Evolutionary conservation across 1,284 basidiomycete species (phyloP).

Genomic region (Wallemia hederae): DNA sequence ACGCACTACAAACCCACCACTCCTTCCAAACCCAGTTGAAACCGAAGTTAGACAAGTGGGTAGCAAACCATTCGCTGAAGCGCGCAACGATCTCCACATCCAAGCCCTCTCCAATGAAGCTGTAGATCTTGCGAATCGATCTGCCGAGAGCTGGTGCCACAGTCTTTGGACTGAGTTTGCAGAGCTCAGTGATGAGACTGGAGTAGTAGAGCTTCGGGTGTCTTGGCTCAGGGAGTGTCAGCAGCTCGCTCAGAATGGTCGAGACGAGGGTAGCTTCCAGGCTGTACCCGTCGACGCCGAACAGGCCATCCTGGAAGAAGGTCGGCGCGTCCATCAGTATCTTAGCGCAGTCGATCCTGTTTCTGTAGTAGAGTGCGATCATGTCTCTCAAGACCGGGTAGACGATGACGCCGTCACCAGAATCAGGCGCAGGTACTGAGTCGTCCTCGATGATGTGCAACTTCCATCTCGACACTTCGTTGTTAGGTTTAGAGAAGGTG

Average conservation of each 20-base stretch:
- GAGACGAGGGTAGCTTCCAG: constrained; percentile 1
- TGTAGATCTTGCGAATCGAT: constrained; percentile 63
- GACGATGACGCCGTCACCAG: neutral
- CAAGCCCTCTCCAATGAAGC: constrained; percentile 31
- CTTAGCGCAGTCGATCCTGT: neutral
- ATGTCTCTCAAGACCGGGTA: neutral
- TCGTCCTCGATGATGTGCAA: neutral
- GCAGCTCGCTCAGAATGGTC: constrained; percentile 43
- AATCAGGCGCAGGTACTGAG: neutral
- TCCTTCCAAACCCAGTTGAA: constrained; percentile 99
- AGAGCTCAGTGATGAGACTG: constrained; percentile 67
- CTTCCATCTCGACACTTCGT: neutral
- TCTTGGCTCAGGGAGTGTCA: constrained; percentile 44
- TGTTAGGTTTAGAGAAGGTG: neutral
- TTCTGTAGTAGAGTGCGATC: neutral
- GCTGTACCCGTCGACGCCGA: neutral
- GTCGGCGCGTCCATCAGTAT: neutral
- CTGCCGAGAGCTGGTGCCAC: constrained; percentile 90
- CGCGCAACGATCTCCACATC: constrained; percentile 55
- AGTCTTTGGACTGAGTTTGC: constrained; percentile 64
- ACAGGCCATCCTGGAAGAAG: neutral
- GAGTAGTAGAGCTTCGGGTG: constrained; percentile 65
- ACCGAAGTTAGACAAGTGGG: constrained; percentile 90
- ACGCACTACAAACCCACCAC: constrained; percentile 32
- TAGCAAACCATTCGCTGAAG: constrained; percentile 78